These are phyloP conservation scores for Didymella pinodella DNA, from an alignment of 2,329 filamentous ascomycete species.

Conservation along the genomic window DNA sequence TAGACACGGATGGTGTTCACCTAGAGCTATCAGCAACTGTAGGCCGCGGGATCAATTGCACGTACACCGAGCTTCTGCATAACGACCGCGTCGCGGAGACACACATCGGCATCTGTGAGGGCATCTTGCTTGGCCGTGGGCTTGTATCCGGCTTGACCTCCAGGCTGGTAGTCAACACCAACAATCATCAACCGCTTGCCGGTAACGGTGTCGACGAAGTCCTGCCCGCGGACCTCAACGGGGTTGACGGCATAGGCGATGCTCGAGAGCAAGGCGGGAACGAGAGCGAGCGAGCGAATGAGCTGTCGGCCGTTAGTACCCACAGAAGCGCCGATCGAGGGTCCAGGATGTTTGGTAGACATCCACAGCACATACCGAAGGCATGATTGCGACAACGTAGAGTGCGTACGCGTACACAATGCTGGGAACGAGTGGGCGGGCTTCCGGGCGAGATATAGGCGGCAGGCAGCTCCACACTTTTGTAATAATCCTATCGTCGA, in stretches of 20 bases:
- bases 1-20: conserved; percentile 72
- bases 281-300: conserved; percentile 37
- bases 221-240: conserved; percentile 64
- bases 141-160: conserved; percentile 66
- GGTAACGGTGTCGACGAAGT: conserved; percentile 67
- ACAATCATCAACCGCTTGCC: conserved; percentile 68
- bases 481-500: conserved; percentile 14
- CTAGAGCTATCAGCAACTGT: conserved; percentile 7
- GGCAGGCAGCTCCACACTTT: conserved; percentile 14
- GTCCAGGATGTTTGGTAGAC: conserved; percentile 10
- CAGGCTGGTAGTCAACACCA: conserved; percentile 68
- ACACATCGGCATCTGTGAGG: conserved; percentile 64
- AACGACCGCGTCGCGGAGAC: conserved; percentile 68
- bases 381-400: conserved; percentile 17
- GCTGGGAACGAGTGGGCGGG: conserved; percentile 7
- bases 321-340: conserved; percentile 14
- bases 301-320: conserved; percentile 33
- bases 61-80: conserved; percentile 66
- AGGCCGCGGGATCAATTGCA: not conserved
- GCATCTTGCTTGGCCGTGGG: conserved; percentile 60
- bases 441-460: conserved; percentile 8
- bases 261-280: conserved; percentile 48
- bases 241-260: conserved; percentile 63
- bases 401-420: conserved; percentile 16
- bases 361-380: conserved; percentile 17